Percentiles rank a stretch among this genome's conserved stretches.
phyloP scores from a whole-genome alignment of 345 rosid species.

The Acer campestre region DNA sequence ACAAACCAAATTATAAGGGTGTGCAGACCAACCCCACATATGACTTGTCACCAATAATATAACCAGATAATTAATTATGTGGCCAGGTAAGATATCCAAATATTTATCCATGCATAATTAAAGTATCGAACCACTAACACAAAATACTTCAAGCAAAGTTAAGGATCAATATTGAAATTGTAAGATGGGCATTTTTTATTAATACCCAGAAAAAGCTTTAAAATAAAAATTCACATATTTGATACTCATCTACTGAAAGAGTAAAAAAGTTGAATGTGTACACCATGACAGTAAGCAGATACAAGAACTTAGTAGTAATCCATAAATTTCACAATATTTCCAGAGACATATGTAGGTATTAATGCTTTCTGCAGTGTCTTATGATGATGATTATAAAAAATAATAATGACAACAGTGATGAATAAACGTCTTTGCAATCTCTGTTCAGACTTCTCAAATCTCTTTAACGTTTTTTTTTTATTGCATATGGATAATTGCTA shows the following conservation, averaged over 20 bases:
- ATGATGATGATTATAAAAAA: neutral
- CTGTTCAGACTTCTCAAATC: neutral
- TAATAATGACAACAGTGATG: neutral
- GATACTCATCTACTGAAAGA: neutral
- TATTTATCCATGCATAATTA: too few species aligned
- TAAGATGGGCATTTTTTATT: neutral
- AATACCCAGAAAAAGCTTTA: neutral
- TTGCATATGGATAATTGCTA: neutral
- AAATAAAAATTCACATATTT: neutral
- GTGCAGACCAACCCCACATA: neutral
- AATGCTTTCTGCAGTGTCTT: neutral
- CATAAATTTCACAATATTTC: too few species aligned
- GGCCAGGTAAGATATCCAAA: neutral
- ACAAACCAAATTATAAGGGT: neutral
- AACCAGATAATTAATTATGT: neutral
- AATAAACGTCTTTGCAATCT: neutral
- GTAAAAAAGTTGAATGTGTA: neutral
- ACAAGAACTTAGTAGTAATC: too few species aligned
- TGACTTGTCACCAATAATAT: neutral
- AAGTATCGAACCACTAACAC: too few species aligned
- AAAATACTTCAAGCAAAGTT: too few species aligned
- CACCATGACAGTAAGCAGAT: neutral
- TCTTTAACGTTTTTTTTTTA: neutral
- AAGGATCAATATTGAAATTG: neutral
- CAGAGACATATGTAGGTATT: too few species aligned